Base-by-base conservation (phyloP, 106 monocot genomes). In the Posidonia australis region DNA sequence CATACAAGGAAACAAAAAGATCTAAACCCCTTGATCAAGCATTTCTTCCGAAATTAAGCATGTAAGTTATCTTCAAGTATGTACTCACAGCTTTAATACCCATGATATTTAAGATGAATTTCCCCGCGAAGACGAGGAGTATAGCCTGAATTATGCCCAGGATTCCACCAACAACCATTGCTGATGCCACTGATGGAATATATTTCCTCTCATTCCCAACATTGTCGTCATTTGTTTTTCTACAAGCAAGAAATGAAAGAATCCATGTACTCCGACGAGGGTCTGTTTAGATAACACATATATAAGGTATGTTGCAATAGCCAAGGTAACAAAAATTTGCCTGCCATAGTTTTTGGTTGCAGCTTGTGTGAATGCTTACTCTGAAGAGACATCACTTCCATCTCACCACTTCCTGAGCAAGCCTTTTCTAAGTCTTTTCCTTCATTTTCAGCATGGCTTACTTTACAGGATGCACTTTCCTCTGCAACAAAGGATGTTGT, bases 401-500 rank as follows among this genome's bases (percentile, higher is more conserved):
- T 59, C 36, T 73, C 70, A 31, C 4, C 59, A 28, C 64, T 46
- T 46, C 9, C 44, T 54, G 58, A 4, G 27, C 51, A 59, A 44
- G 59, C 70, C 44, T 75, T 79, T 54, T 89, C 84, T 51, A 85
- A 36, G 21, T 89, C 85, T 45, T 62, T 13, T 23, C 17, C 58
- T 64, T 67, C 67, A 43, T 46, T 53, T 61, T 84, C 82, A 60
- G 56, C 48, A 42, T 45, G 13, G 53, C 60, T 64, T 25, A 62
- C 58, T 51, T 69, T 68, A 10, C 70, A 78, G 41, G 75, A 73
- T 59, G 87, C 84, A 71, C 77, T 74, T 74, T 93, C 92, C 64
- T 93, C 88, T 19, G 92, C 92, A 23, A 93, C 88, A 70, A 93
- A 88, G 24, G 92, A 93, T 64, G 92, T 93, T 24, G 92, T 85